phyloP scores from a whole-genome alignment of 148 eudicot genomes.

The Euryodendron excelsum region DNA sequence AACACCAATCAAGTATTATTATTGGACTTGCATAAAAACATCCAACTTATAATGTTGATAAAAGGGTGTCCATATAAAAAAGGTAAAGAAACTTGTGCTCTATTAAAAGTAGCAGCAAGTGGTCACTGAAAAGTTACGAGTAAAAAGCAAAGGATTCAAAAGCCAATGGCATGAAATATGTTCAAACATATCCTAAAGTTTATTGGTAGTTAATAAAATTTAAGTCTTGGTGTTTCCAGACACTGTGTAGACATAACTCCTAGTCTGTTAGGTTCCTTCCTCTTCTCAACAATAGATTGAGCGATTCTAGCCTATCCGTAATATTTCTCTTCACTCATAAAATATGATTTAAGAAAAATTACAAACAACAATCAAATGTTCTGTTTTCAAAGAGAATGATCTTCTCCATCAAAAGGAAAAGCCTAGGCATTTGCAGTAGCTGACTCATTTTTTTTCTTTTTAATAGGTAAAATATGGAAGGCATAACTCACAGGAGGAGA shows the following conservation, averaged over 20 bases:
- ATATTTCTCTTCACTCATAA: neutral
- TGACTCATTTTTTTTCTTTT: neutral
- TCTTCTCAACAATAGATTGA: too few relatives aligned
- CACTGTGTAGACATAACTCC: too few relatives aligned
- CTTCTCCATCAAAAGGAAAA: neutral
- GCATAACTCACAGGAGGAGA: slow-evolving; percentile 7
- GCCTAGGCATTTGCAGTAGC: neutral
- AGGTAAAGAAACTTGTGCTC: neutral
- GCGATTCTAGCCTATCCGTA: too few relatives aligned
- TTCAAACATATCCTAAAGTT: too few relatives aligned
- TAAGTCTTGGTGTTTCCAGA: too few relatives aligned
- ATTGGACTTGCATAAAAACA: neutral
- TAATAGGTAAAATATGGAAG: neutral
- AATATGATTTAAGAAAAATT: neutral
- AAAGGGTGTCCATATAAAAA: neutral
- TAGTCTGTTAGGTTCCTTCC: too few relatives aligned
- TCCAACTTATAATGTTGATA: neutral
- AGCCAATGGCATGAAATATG: too few relatives aligned
- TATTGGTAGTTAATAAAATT: too few relatives aligned
- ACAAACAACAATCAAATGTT: neutral
- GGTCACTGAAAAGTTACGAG: too few relatives aligned
- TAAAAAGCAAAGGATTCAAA: too few relatives aligned
- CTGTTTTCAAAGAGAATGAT: neutral
- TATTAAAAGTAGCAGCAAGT: too few relatives aligned
- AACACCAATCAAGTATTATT: neutral